Percentiles rank a stretch among this genome's conserved stretches.
Conservation (phyloP, 441 rosid genomes). For the Euphorbia corollata region DNA sequence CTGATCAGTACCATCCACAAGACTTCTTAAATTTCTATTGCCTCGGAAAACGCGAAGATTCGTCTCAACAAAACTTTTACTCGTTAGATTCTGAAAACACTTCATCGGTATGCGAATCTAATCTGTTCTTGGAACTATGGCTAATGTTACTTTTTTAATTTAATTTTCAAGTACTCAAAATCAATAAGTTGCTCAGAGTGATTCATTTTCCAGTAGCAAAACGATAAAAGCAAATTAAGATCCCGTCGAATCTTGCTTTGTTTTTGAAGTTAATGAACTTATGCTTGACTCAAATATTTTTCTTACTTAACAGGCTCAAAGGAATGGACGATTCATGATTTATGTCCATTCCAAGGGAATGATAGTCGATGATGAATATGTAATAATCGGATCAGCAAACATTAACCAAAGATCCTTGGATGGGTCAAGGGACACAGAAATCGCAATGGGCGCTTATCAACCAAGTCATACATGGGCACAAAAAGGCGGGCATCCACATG, state of each 20-base stretch:
- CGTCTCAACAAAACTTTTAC: conserved; percentile 18
- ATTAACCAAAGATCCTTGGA: conserved; percentile 72
- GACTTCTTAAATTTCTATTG: conserved; percentile 76
- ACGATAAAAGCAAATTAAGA: neutral
- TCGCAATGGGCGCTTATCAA: conserved; percentile 66
- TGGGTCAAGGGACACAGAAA: conserved; percentile 71
- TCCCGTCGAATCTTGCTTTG: neutral
- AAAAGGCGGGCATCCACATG: conserved; percentile 41
- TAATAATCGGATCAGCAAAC: conserved; percentile 60
- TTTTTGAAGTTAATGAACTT: neutral
- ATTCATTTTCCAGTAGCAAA: neutral
- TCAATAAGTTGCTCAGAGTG: neutral
- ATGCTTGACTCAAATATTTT: neutral
- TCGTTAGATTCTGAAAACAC: conserved; percentile 6
- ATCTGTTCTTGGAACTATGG: neutral
- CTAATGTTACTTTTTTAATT: neutral
- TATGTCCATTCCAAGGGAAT: conserved; percentile 73
- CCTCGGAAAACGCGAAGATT: conserved; percentile 65
- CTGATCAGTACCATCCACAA: conserved; percentile 39
- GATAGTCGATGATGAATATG: conserved; percentile 67
- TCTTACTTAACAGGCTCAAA: conserved; percentile 32
- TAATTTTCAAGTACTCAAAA: neutral
- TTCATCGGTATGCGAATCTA: conserved; percentile 31
- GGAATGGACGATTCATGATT: conserved; percentile 50
- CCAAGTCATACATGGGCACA: conserved; percentile 50